phyloP scores from a whole-genome alignment of 2,329 filamentous ascomycete species.

The Tolypocladium pustulatum region DNA sequence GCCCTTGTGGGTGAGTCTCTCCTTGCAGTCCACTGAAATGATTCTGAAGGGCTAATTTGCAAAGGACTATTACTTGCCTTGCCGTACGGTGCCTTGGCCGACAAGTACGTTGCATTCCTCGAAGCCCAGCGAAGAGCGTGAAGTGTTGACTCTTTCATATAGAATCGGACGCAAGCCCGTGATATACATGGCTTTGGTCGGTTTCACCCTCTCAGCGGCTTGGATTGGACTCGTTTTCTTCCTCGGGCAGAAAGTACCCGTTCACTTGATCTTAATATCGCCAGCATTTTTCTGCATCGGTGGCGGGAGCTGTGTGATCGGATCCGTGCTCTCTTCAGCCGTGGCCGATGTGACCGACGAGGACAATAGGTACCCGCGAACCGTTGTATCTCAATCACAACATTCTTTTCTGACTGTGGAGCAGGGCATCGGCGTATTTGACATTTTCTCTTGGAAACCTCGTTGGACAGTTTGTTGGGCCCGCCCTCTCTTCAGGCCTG shows the following conservation, averaged over 20 bases:
- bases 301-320: constrained; percentile 8
- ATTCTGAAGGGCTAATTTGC: not conserved
- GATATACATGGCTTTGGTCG: constrained; percentile 1
- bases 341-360: constrained; percentile 7
- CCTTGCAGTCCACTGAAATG: not conserved
- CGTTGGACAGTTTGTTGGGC: constrained; percentile 2
- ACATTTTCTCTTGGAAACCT: constrained; percentile 3
- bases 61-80: constrained; percentile 1
- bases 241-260: not conserved
- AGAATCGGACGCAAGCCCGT: constrained; percentile 4
- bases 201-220: not conserved
- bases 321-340: constrained; percentile 10
- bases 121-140: too few species aligned
- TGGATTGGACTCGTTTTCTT: constrained; percentile 3
- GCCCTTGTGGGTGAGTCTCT: constrained; percentile 1
- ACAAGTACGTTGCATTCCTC: not conserved
- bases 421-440: constrained; percentile 2
- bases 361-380: not conserved
- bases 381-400: not conserved
- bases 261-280: constrained; percentile 3
- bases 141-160: not conserved
- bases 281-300: constrained; percentile 8
- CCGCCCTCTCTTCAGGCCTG: constrained; percentile 3
- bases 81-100: constrained; percentile 3
- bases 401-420: not conserved